Percentiles rank a stretch among this genome's conserved stretches.
These are phyloP conservation scores for Trichoderma sp. DNA, from an alignment of 2,329 filamentous ascomycete species.

Conservation along the genomic window DNA sequence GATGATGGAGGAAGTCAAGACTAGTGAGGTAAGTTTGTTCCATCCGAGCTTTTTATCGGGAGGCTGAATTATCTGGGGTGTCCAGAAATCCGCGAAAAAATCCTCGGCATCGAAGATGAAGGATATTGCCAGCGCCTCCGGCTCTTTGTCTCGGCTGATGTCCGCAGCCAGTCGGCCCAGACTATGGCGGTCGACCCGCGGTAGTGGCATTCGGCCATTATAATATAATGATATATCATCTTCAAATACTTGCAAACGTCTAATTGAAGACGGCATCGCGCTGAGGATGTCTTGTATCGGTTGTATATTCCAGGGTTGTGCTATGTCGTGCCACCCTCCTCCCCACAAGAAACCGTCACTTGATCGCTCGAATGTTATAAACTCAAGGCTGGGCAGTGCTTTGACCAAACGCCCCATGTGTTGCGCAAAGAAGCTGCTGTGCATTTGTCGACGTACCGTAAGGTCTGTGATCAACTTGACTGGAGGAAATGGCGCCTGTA, in stretches of 20 bases:
- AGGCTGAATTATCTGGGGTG: not conserved
- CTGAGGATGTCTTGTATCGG: not conserved
- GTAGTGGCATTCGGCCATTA: no score
- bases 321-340: no score
- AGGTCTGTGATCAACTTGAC: not conserved
- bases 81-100: not conserved
- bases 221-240: not conserved
- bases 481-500: not conserved
- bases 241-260: not conserved
- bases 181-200: not conserved
- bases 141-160: not conserved
- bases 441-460: constrained; percentile 7
- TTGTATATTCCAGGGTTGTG: not conserved
- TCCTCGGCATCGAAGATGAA: not conserved
- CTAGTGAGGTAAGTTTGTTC: constrained; percentile 6
- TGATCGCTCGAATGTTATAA: not conserved
- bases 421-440: not conserved
- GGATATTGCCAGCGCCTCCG: not conserved
- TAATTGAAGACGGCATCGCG: not conserved
- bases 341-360: not conserved
- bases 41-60: not conserved
- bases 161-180: not conserved
- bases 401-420: not conserved
- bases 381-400: not conserved
- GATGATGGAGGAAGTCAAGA: not conserved